A percentile compares a stretch with the other conserved stretches of the same genome.
These are phyloP conservation scores for Mycena haematopus DNA, from an alignment of 768 basidiomycete species.

Conservation along the genomic window DNA sequence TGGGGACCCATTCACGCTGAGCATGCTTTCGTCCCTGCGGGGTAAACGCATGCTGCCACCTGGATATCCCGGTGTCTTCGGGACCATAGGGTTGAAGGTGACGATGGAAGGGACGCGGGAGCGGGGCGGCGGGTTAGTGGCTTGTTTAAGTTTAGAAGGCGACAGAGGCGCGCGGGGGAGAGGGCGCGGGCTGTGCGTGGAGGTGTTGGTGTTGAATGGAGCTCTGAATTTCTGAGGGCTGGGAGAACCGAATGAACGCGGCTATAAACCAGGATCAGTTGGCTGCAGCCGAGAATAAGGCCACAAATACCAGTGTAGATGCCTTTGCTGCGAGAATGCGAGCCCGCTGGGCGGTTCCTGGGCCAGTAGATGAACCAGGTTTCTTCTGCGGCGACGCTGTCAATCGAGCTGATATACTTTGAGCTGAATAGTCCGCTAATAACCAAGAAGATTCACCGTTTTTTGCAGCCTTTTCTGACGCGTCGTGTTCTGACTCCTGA, in stretches of 20 bases:
- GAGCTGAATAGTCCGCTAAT: neutral
- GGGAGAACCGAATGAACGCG: conserved; percentile 45
- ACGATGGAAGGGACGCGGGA: conserved; percentile 62
- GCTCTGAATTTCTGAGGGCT: conserved; percentile 55
- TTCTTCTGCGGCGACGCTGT: conserved; percentile 62
- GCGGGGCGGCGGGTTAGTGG: conserved; percentile 32
- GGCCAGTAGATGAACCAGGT: conserved; percentile 53
- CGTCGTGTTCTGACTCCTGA: conserved; percentile 57
- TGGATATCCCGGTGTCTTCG: conserved; percentile 62
- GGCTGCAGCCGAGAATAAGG: neutral
- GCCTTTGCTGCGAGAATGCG: conserved; percentile 52
- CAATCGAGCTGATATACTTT: conserved; percentile 45
- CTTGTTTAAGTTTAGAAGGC: conserved; percentile 49
- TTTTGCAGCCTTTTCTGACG: conserved; percentile 59
- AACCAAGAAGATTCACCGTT: conserved; percentile 51
- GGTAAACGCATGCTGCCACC: conserved; percentile 64
- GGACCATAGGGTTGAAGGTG: conserved; percentile 76
- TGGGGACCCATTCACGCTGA: conserved; percentile 85
- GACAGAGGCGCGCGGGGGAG: conserved; percentile 31
- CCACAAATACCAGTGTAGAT: conserved; percentile 44
- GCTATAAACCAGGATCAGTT: conserved; percentile 22
- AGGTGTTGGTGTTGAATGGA: conserved; percentile 47
- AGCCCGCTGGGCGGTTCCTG: conserved; percentile 58
- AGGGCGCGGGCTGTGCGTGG: conserved; percentile 34
- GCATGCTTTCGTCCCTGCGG: conserved; percentile 76